These are phyloP conservation scores for Myriangium duriaei DNA, from an alignment of 2,329 filamentous ascomycete species.

Conservation along the genomic window DNA sequence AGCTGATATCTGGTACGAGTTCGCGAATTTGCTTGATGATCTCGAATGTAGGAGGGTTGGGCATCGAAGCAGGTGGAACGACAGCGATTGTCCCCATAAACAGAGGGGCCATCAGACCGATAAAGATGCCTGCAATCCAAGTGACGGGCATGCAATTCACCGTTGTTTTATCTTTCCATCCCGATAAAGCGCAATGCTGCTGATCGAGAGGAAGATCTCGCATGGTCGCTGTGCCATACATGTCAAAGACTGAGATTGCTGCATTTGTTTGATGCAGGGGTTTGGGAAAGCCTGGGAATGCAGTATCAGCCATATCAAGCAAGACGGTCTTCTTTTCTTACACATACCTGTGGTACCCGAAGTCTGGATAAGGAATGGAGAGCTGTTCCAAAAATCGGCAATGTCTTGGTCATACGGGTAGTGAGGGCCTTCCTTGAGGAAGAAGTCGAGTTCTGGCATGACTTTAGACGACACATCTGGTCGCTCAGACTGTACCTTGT, in stretches of 20 bases:
- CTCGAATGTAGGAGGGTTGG: neutral
- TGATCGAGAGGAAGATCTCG: neutral
- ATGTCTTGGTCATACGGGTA: neutral
- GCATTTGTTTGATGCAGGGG: neutral
- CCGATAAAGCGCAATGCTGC: neutral
- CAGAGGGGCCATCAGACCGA: slow-evolving; percentile 3
- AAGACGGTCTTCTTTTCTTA: no score
- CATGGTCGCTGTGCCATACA: no score
- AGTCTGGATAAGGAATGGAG: neutral
- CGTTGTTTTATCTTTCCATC: neutral
- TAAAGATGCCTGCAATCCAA: slow-evolving; percentile 10
- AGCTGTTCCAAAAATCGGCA: neutral
- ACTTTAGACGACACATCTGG: slow-evolving; percentile 4
- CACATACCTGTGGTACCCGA: slow-evolving; percentile 13
- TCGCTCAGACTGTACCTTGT: neutral
- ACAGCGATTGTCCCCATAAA: slow-evolving; percentile 6
- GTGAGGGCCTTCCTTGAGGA: neutral
- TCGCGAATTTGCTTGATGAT: neutral
- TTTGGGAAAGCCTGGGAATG: slow-evolving; percentile 7
- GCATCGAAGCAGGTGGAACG: slow-evolving; percentile 9
- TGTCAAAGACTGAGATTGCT: neutral
- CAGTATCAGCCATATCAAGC: no score
- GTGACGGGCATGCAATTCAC: slow-evolving; percentile 9
- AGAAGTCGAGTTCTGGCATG: slow-evolving; percentile 9
- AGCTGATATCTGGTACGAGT: slow-evolving; percentile 5